Base-by-base conservation (phyloP, 139 green algal species). In the Coccomyxa sp. region DNA sequence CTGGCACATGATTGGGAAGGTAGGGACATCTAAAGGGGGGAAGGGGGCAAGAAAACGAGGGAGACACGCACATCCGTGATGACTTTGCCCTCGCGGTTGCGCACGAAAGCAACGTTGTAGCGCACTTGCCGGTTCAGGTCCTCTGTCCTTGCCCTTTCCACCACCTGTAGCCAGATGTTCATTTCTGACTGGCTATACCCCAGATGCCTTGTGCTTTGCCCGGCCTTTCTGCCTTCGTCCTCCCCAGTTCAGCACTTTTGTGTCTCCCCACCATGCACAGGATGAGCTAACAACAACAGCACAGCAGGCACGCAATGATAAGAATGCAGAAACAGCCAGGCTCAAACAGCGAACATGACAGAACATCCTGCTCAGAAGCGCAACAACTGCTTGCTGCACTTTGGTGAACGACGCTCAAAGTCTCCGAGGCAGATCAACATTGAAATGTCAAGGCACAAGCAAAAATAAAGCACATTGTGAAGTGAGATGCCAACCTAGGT, bases 41-140 rank as follows among this genome's bases (percentile, higher is more conserved):
- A 4, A 21, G 10, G 63, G 21, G 18, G 21, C 63, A 21, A 71
- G 63, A 77, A 18, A 1, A 77, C n/a, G 71, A 16, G 23, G 28
- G 27, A 45, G 71, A 1, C 66, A 38, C 71, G 28, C 71, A 77
- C 12, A 78, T 97, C 94, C 13, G 91, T 93, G 21, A 97, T 83
- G 16, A 95, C 88, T 66, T 88, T 78, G 0, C 91, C 92, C 10
- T 77, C 58, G 3, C 25, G 10, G 68, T 96, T 97, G 66, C 81
- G 85, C 74, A 90, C 85, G 83, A 93, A 94, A 17, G 45, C 67
- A 31, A 81, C 85, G 9, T 76, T 17, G 27, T 90, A 90, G 27
- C 83, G 63, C 9, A 86, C 45, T 7, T 63, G 23, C 18, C 82
- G 58, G 28, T 87, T 78, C 14, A 88, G 80, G 57, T 88, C 85